Evolutionary conservation across 2,329 filamentous ascomycete genomes (phyloP), one percentile per base, ranked within the genome.

Genomic region (Pseudonectria foliicola): DNA sequence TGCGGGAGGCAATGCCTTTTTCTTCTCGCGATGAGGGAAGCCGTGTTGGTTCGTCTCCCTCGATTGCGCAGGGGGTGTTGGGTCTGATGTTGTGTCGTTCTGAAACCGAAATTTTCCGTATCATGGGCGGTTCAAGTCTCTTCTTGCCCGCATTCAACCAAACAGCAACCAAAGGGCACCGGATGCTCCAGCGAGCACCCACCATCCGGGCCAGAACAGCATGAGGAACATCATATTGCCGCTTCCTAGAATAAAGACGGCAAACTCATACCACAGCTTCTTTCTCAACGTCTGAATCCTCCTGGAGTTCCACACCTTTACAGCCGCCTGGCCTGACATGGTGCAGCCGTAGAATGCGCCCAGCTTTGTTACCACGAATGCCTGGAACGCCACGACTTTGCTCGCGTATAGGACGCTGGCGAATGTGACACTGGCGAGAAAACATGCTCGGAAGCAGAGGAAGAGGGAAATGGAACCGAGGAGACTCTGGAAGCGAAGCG

Each of bases 1-100:
- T 63, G 75, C 75, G 10, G 81, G 87, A 36, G 92, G 92, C 10
- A 98, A 98, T 61, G 79, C 85, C 0, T 95, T 95, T 60, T 98
- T 98, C 70, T 90, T 88, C 57, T 73, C 75, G 21, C 55, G 56
- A 29, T 64, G 57, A 61, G 26, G 34, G 31, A 21, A 8, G 18
- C 18, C 18, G 18, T 5, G 8, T 6, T 21, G 11, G 10, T 35
- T 27, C 26, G 32, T 32, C 13, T 31, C 35, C 34, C 34, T 35
- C 6, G 16, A 26, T 33, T 31, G 35, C 31, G 27, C 26, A 32
- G 13, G 13, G 31, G 30, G 13, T 37, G 25, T 33, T 33, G 16
- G 14, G 27, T 31, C 25, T 32, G 33, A 27, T 33, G 31, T 23
- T 25, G 25, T 26, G 18, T 11, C 31, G 36, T 14, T 16, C 38